Evolutionary conservation across 1,284 basidiomycete genomes (phyloP).

Genomic region (Pseudozyma tsukubaensis): DNA sequence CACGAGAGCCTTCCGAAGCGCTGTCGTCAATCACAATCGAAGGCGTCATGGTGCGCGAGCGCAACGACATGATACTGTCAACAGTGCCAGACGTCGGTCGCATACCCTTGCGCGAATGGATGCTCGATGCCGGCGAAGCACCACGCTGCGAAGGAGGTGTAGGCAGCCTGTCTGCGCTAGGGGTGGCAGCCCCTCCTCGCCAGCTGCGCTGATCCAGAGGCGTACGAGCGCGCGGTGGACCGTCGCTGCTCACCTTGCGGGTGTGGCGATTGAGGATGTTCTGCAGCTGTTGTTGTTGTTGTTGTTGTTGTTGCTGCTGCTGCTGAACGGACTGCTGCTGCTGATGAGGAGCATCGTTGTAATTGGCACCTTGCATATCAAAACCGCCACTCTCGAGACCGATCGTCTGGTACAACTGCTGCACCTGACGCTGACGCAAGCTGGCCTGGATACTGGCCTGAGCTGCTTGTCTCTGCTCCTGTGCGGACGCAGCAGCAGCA

Average conservation of each 20-base stretch:
- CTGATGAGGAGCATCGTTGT: slow-evolving; percentile 24
- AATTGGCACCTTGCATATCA: slow-evolving; percentile 3
- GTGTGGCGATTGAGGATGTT: slow-evolving; percentile 42
- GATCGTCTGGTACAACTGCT: slow-evolving; percentile 54
- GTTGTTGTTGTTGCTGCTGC: slow-evolving; percentile 38
- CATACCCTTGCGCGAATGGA: slow-evolving; percentile 29
- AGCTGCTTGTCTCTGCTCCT: slow-evolving; percentile 60
- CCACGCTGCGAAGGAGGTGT: slow-evolving; percentile 38
- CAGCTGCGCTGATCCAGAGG: slow-evolving; percentile 48
- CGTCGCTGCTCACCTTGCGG: slow-evolving; percentile 41
- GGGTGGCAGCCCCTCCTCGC: slow-evolving; percentile 24
- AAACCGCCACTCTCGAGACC: slow-evolving; percentile 29
- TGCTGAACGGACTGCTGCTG: slow-evolving; percentile 20
- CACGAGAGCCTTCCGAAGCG: slow-evolving; percentile 51
- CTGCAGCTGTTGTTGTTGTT: slow-evolving; percentile 43
- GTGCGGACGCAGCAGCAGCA: slow-evolving; percentile 38
- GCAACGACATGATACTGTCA: slow-evolving; percentile 50
- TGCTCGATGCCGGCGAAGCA: slow-evolving; percentile 33
- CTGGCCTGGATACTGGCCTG: slow-evolving; percentile 62
- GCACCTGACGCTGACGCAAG: slow-evolving; percentile 56
- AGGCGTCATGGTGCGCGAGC: slow-evolving; percentile 51
- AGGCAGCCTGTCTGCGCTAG: slow-evolving; percentile 19
- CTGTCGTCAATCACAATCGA: slow-evolving; percentile 61
- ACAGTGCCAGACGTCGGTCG: slow-evolving; percentile 41
- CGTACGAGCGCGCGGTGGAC: slow-evolving; percentile 17